A percentile compares a stretch with the other conserved stretches of the same genome.
Conservation (phyloP, 768 basidiomycete genomes). For the Boletus rubropictus region DNA sequence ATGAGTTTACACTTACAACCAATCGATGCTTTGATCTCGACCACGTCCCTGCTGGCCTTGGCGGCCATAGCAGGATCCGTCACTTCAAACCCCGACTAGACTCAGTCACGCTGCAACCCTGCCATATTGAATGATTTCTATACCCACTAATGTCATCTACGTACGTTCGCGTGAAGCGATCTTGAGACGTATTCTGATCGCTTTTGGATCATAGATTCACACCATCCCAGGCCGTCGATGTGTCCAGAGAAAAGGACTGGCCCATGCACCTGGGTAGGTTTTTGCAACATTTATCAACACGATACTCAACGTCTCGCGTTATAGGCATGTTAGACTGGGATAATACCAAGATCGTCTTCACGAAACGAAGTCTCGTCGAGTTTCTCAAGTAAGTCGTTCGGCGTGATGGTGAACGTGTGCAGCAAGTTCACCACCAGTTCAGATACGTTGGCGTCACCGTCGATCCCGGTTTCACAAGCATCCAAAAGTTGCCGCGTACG, state of each 20-base stretch:
- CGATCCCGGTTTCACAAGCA: slow-evolving; percentile 69
- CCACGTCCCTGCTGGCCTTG: no score
- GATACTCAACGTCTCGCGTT: background rate
- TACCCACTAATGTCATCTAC: slow-evolving; percentile 21
- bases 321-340: slow-evolving; percentile 82
- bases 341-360: slow-evolving; percentile 67
- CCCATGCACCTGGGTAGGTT: slow-evolving; percentile 54
- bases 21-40: background rate
- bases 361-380: slow-evolving; percentile 69
- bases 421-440: slow-evolving; percentile 23
- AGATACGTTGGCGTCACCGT: slow-evolving; percentile 73
- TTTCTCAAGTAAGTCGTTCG: slow-evolving; percentile 58
- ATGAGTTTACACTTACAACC: background rate
- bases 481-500: slow-evolving; percentile 70
- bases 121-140: background rate
- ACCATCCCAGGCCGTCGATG: slow-evolving; percentile 49
- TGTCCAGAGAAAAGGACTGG: slow-evolving; percentile 71
- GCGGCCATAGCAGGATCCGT: background rate
- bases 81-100: background rate
- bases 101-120: background rate
- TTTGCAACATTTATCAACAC: no score
- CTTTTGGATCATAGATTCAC: slow-evolving; percentile 43
- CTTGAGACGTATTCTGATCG: background rate
- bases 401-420: slow-evolving; percentile 1
- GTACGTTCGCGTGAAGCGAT: slow-evolving; percentile 11